phyloP scores from a whole-genome alignment of 116 monocot species.

The Dioscorea cayenensis region DNA sequence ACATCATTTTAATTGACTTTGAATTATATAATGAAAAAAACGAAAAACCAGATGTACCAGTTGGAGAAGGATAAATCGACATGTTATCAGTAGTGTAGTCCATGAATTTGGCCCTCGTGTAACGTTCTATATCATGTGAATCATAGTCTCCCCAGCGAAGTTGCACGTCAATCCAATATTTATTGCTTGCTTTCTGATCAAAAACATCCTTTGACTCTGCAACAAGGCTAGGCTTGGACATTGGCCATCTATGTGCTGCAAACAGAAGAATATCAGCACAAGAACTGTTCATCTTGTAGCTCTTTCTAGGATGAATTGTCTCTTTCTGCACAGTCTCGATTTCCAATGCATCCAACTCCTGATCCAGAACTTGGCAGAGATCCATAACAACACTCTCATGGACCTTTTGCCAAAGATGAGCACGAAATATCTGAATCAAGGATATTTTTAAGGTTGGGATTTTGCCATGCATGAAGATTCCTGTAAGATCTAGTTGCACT shows the following conservation, averaged over 20 bases:
- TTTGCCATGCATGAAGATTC: conserved; percentile 99
- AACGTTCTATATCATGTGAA: conserved; percentile 87
- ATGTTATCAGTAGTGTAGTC: conserved; percentile 87
- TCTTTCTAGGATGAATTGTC: conserved; percentile 98
- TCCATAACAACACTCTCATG: conserved; percentile 99
- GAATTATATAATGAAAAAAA: not conserved
- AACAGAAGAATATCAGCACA: conserved; percentile 97
- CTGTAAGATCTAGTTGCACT: conserved; percentile 95
- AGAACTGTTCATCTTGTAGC: conserved; percentile 99
- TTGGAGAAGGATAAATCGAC: conserved; percentile 86
- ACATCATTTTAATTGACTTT: not conserved
- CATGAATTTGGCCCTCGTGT: conserved; percentile 86
- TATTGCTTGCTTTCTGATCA: conserved; percentile 98
- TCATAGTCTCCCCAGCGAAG: conserved; percentile 88
- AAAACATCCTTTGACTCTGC: conserved; percentile 98
- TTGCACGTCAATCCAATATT: conserved; percentile 90
- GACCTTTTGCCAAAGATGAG: conserved; percentile 98
- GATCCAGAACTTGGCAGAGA: conserved; percentile 98
- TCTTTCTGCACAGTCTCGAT: conserved; percentile 81
- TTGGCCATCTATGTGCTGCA: conserved; percentile 97
- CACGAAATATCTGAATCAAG: conserved; percentile 98
- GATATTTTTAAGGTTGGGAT: conserved; percentile 98
- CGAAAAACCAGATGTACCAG: conserved; percentile 28
- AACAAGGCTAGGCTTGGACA: conserved; percentile 97
- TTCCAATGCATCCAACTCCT: conserved; percentile 94